Conservation (phyloP, 1,284 basidiomycete species). For the Ustilago xerochloae region DNA sequence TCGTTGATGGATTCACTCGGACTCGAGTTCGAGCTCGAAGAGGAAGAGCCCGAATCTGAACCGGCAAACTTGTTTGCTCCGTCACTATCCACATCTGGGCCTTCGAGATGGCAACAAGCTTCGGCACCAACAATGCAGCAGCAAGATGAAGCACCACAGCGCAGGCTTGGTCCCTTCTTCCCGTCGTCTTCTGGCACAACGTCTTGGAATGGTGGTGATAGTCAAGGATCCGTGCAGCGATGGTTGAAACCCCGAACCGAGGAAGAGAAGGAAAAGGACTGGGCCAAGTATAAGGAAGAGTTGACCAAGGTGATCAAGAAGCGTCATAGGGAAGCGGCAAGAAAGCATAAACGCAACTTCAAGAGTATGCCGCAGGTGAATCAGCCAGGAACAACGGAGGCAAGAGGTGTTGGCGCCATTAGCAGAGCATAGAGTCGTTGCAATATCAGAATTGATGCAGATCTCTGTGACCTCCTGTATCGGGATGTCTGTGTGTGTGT, state of each 20-base stretch:
- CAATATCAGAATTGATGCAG: background rate
- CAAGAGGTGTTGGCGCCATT: background rate
- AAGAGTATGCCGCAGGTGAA: constrained; percentile 10
- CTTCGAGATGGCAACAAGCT: background rate
- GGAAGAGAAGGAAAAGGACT: constrained; percentile 40
- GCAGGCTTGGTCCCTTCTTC: constrained; percentile 15
- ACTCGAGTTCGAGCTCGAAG: constrained; percentile 52
- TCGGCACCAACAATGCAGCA: background rate
- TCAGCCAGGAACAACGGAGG: background rate
- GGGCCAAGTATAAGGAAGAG: constrained; percentile 38
- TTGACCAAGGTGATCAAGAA: constrained; percentile 58
- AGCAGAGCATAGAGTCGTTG: constrained; percentile 8
- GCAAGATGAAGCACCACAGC: constrained; percentile 1
- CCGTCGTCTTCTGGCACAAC: constrained; percentile 8
- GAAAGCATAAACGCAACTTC: constrained; percentile 46
- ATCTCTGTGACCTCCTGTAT: background rate
- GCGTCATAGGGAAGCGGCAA: constrained; percentile 59
- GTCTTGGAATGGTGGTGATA: constrained; percentile 17
- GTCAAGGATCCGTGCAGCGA: constrained; percentile 20
- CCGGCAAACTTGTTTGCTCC: background rate
- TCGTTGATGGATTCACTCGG: constrained; percentile 59
- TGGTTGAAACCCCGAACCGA: constrained; percentile 41
- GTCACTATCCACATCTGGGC: background rate
- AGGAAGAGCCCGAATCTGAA: constrained; percentile 15
- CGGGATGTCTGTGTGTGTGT: background rate